A percentile compares a stretch with the other conserved stretches of the same genome.
phyloP scores from a whole-genome alignment of 2,329 filamentous ascomycete genomes.

The Pestalotiopsis sp. region DNA sequence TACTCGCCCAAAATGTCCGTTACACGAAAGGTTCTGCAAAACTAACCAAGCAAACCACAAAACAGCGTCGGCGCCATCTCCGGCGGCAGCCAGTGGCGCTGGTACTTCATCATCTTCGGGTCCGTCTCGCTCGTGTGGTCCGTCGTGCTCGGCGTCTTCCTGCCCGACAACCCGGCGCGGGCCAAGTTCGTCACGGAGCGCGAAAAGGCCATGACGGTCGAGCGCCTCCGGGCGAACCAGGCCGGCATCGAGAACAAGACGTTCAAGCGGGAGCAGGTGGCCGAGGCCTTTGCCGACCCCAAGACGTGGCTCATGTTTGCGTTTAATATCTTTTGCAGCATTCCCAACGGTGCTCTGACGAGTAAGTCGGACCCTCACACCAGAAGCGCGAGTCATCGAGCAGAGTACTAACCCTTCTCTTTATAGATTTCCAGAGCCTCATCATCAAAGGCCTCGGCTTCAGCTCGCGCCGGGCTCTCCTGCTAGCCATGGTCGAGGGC shows the following conservation, averaged over 20 bases:
- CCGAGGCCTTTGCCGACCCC: slow-evolving; percentile 20
- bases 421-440: slow-evolving; percentile 11
- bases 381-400: neutral
- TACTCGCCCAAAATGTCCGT: neutral
- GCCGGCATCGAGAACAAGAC: slow-evolving; percentile 45
- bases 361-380: neutral
- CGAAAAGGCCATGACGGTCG: slow-evolving; percentile 57
- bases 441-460: slow-evolving; percentile 14
- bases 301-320: slow-evolving; percentile 19
- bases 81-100: slow-evolving; percentile 30
- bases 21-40: too few relatives aligned
- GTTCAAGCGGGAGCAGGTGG: slow-evolving; percentile 29
- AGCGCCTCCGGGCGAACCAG: slow-evolving; percentile 49
- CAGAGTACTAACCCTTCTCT: too few relatives aligned
- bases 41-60: neutral
- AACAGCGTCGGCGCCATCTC: slow-evolving; percentile 57
- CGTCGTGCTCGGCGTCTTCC: slow-evolving; percentile 52
- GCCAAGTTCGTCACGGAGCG: slow-evolving; percentile 59
- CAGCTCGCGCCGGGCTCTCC: slow-evolving; percentile 10
- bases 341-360: slow-evolving; percentile 46
- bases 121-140: slow-evolving; percentile 57
- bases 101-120: slow-evolving; percentile 59
- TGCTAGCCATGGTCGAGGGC: slow-evolving; percentile 13
- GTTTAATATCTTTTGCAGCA: slow-evolving; percentile 52
- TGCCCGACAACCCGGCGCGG: slow-evolving; percentile 63